Conservation (phyloP, 2,329 filamentous ascomycete genomes). For the Beauveria caledonica region DNA sequence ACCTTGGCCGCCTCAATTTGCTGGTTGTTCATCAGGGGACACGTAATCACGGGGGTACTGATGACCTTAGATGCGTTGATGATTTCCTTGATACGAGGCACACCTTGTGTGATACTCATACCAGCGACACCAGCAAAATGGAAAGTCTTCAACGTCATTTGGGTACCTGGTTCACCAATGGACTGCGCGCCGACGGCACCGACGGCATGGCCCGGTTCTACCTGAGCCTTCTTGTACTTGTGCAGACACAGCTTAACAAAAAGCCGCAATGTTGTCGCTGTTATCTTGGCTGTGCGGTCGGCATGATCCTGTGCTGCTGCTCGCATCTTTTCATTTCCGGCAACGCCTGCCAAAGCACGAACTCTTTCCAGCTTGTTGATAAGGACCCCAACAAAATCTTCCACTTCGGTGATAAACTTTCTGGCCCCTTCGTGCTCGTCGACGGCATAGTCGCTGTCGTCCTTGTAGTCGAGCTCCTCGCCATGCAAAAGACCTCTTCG, state of each 20-base stretch:
- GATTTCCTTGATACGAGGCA: constrained; percentile 99
- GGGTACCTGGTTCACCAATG: constrained; percentile 94
- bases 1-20: constrained; percentile 75
- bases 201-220: constrained; percentile 91
- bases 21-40: constrained; percentile 68
- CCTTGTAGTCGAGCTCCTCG: constrained; percentile 58
- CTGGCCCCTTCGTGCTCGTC: constrained; percentile 78
- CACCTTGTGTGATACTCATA: constrained; percentile 99
- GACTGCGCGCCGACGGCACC: constrained; percentile 95
- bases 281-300: constrained; percentile 78
- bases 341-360: constrained; percentile 43
- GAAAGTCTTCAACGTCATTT: constrained; percentile 99
- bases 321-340: constrained; percentile 20
- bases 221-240: constrained; percentile 85
- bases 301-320: constrained; percentile 33
- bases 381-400: constrained; percentile 57
- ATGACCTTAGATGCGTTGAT: constrained; percentile 96
- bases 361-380: constrained; percentile 52
- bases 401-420: constrained; percentile 71
- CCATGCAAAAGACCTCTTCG: constrained; percentile 54
- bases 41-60: constrained; percentile 88
- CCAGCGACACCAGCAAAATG: constrained; percentile 99
- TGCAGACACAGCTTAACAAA: constrained; percentile 78
- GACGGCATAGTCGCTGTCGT: constrained; percentile 58
- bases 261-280: constrained; percentile 58